phyloP scores from a whole-genome alignment of 495 filamentous ascomycete genomes.

The Parachaetomium inaequale region DNA sequence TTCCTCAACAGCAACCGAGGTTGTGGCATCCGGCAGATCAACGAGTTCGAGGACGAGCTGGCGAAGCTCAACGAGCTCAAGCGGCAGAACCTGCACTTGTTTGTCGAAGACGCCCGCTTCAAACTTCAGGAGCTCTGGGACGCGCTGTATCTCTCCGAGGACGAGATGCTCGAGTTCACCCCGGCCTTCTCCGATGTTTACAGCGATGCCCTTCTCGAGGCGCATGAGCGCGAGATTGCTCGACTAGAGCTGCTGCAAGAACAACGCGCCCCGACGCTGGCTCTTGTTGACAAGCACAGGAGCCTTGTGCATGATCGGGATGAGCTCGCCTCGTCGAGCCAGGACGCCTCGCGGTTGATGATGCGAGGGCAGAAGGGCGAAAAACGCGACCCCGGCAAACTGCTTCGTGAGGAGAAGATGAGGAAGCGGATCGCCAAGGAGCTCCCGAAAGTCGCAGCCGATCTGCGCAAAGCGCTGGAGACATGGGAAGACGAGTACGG shows the following conservation, averaged over 20 bases:
- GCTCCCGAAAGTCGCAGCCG: conserved; percentile 81
- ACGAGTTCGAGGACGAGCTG: conserved; percentile 91
- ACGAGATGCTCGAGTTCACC: conserved; percentile 96
- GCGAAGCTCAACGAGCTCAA: conserved; percentile 85
- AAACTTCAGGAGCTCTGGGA: conserved; percentile 95
- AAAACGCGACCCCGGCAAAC: conserved; percentile 84
- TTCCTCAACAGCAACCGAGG: conserved; percentile 70
- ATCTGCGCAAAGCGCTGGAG: conserved; percentile 78
- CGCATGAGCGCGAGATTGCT: conserved; percentile 84
- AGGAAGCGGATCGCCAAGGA: conserved; percentile 94
- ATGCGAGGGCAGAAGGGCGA: conserved; percentile 83
- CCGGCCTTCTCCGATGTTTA: conserved; percentile 86
- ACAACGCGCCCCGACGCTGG: conserved; percentile 79
- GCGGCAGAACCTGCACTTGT: conserved; percentile 87
- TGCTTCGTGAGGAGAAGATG: conserved; percentile 98
- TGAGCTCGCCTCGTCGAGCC: conserved; percentile 78
- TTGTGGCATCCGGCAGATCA: conserved; percentile 81
- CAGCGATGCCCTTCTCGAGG: conserved; percentile 82
- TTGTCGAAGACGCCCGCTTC: conserved; percentile 88
- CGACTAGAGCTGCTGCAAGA: conserved; percentile 79
- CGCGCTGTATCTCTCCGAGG: conserved; percentile 85
- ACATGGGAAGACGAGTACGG: conserved; percentile 92
- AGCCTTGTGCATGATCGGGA: conserved; percentile 83
- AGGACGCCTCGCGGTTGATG: conserved; percentile 92
- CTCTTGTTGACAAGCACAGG: conserved; percentile 79